Percentiles rank a stretch among this genome's conserved stretches.
These are phyloP conservation scores for Themeda triandra DNA, from an alignment of 176 grass and related monocot species.

Conservation along the genomic window DNA sequence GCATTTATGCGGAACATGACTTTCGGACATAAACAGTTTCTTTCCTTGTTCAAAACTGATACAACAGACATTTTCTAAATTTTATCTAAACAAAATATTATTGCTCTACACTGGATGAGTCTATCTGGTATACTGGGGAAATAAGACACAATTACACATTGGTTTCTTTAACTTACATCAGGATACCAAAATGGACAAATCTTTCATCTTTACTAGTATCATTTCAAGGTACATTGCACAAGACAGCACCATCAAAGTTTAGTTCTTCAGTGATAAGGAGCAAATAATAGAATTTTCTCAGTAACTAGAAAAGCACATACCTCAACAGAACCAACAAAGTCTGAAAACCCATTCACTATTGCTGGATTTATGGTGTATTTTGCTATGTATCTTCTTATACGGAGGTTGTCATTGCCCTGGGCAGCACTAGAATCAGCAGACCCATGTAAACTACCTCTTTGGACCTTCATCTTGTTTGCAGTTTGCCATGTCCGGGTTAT, in stretches of 20 bases:
- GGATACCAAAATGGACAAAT: neutral
- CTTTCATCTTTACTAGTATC: neutral
- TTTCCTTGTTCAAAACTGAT: neutral
- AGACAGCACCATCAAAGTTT: neutral
- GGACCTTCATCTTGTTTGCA: conserved; percentile 93
- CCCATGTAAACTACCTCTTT: conserved; percentile 67
- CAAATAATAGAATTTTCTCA: neutral
- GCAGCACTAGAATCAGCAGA: conserved; percentile 22
- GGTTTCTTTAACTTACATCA: neutral
- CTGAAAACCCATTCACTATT: conserved; percentile 80
- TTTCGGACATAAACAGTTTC: conserved; percentile 4
- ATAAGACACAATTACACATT: neutral
- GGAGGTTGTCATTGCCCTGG: conserved; percentile 78
- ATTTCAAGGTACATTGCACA: neutral
- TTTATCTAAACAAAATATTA: neutral
- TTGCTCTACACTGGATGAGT: neutral
- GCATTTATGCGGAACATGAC: neutral
- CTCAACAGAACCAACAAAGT: conserved; percentile 85
- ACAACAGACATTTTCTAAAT: neutral
- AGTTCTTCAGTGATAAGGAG: neutral
- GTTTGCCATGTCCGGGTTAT: conserved; percentile 97
- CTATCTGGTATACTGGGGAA: neutral
- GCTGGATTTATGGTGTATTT: conserved; percentile 99
- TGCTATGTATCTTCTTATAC: conserved; percentile 92
- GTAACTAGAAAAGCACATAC: conserved; percentile 23